Conservation (phyloP, 148 eudicot species). For the Nyssa sinensis region DNA sequence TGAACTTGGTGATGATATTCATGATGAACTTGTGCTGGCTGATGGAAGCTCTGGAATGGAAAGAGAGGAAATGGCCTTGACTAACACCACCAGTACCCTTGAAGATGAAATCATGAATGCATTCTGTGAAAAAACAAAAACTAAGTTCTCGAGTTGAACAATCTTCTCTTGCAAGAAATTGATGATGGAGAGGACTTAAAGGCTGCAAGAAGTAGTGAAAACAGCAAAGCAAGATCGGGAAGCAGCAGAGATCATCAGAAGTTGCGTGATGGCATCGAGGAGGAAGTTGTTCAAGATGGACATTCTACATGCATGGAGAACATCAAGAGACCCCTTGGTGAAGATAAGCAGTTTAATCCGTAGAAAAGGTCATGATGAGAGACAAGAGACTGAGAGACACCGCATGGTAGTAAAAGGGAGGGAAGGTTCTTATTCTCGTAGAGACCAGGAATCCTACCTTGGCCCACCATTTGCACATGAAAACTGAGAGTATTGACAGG, state of each 20-base stretch:
- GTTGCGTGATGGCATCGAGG: conserved; percentile 57
- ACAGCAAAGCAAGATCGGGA: conserved; percentile 33
- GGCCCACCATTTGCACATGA: conserved; percentile 36
- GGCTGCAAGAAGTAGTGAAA: conserved; percentile 68
- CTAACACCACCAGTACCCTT: conserved; percentile 13
- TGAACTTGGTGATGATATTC: conserved; percentile 32
- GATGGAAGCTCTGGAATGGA: conserved; percentile 38
- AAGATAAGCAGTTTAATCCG: conserved; percentile 46
- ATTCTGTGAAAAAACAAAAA: conserved; percentile 40
- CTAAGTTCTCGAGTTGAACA: conserved; percentile 47
- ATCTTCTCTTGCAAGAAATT: conserved; percentile 33
- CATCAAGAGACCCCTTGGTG: conserved; percentile 49
- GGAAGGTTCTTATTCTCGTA: conserved; percentile 31
- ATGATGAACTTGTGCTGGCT: conserved; percentile 33
- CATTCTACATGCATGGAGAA: conserved; percentile 29
- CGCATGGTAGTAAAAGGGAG: conserved; percentile 14
- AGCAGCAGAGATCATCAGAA: conserved; percentile 47
- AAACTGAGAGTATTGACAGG: conserved; percentile 53
- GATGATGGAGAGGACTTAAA: conserved; percentile 52
- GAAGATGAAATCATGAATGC: conserved; percentile 36
- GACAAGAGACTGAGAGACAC: conserved; percentile 52
- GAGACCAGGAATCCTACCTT: conserved; percentile 58
- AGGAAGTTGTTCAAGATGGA: conserved; percentile 59
- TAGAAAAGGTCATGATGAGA: conserved; percentile 55
- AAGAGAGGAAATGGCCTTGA: conserved; percentile 33